Evolutionary conservation across 2,329 filamentous ascomycete species (phyloP).

Genomic region (Dothiorella sarmentorum): DNA sequence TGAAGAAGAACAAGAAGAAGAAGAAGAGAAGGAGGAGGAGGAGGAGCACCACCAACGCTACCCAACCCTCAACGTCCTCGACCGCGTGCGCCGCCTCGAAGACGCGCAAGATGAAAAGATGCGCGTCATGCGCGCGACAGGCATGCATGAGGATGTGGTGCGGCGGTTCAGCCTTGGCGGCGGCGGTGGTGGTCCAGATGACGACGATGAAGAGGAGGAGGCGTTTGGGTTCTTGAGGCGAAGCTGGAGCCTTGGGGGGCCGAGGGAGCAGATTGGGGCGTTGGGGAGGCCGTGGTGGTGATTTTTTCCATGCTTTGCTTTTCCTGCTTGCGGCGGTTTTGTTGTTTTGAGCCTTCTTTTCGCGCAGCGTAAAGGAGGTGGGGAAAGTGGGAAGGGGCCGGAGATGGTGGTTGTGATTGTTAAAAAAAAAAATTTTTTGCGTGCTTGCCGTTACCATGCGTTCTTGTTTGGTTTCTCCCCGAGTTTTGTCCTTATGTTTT

Average conservation of each 20-base stretch:
- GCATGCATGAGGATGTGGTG: background rate
- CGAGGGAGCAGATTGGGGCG: slow-evolving; percentile 10
- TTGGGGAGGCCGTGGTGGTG: slow-evolving; percentile 12
- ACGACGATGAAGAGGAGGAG: background rate
- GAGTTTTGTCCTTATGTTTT: too few species aligned
- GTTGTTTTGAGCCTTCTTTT: too few species aligned
- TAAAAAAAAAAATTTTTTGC: too few species aligned
- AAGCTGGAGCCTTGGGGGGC: background rate
- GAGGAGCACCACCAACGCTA: background rate
- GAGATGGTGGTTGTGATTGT: too few species aligned
- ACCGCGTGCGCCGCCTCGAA: slow-evolving; percentile 4
- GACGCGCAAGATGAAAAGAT: slow-evolving; percentile 1
- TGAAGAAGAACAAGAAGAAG: too few species aligned
- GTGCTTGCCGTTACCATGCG: too few species aligned
- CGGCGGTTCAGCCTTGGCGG: background rate
- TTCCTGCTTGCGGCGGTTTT: too few species aligned
- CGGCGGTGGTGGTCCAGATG: background rate
- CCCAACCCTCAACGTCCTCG: background rate
- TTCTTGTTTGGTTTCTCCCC: too few species aligned
- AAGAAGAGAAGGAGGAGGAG: background rate
- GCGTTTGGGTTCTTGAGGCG: background rate
- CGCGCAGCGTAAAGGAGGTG: too few species aligned
- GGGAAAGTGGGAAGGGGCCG: too few species aligned
- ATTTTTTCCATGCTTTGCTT: background rate
- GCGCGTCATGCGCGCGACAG: background rate